Evolutionary conservation across 495 filamentous ascomycete genomes (phyloP).

Genomic region (Aspergillus asperescens): DNA sequence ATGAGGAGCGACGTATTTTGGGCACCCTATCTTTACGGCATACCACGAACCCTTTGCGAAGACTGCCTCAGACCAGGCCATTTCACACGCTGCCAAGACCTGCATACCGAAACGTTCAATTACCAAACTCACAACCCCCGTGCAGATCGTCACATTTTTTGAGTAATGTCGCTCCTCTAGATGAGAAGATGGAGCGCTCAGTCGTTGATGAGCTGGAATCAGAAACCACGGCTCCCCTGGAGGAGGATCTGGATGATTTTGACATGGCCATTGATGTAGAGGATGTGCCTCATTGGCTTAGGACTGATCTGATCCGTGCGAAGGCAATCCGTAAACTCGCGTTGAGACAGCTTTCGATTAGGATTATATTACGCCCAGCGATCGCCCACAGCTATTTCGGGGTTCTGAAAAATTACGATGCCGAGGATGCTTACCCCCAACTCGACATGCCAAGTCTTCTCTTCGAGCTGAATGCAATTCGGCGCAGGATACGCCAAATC

Average conservation of each 20-base stretch:
- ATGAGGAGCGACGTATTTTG: constrained; percentile 38
- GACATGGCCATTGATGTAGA: constrained; percentile 17
- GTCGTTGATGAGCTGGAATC: constrained; percentile 1
- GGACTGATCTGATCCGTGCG: constrained; percentile 27
- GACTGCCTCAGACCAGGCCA: constrained; percentile 21
- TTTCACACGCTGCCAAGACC: constrained; percentile 20
- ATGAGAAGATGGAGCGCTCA: background rate
- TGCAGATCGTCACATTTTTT: background rate
- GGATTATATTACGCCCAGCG: constrained; percentile 35
- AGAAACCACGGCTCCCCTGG: constrained; percentile 10
- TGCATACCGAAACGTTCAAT: constrained; percentile 6
- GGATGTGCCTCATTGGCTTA: constrained; percentile 27
- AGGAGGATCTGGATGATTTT: constrained; percentile 17
- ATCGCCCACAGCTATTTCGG: constrained; percentile 40
- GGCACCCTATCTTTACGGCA: constrained; percentile 26
- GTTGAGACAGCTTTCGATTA: constrained; percentile 40
- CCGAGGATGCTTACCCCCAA: constrained; percentile 24
- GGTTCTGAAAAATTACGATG: constrained; percentile 30
- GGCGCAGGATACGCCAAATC: constrained; percentile 28
- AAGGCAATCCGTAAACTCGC: constrained; percentile 42
- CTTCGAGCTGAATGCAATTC: constrained; percentile 28
- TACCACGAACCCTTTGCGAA: constrained; percentile 15
- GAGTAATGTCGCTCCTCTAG: background rate
- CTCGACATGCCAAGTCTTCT: constrained; percentile 32
- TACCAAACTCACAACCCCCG: constrained; percentile 12